phyloP scores from a whole-genome alignment of 2,329 filamentous ascomycete species.

The Bipolaris victoriae region DNA sequence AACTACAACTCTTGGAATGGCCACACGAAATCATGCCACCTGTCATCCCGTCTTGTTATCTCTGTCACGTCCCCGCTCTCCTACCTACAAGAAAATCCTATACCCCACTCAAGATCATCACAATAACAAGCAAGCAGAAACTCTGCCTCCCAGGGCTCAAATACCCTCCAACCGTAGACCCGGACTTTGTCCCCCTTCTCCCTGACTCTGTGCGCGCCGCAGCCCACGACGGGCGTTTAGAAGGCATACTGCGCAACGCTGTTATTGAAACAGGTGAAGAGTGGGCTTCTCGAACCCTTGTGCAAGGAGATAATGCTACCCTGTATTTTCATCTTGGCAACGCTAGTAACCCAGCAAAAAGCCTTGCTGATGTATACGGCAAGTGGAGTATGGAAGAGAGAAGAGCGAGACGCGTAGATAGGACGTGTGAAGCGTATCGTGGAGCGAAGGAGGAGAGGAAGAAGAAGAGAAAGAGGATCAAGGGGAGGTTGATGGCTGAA shows the following conservation, averaged over 20 bases:
- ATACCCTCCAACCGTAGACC: constrained; percentile 20
- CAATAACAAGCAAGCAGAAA: constrained; percentile 30
- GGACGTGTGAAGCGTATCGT: neutral
- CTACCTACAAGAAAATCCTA: constrained; percentile 28
- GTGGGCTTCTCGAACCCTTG: constrained; percentile 36
- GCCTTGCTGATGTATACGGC: constrained; percentile 25
- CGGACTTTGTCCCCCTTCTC: constrained; percentile 35
- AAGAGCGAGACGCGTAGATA: constrained; percentile 9
- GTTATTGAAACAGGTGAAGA: constrained; percentile 30
- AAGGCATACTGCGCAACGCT: constrained; percentile 28
- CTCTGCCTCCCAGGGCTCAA: constrained; percentile 33
- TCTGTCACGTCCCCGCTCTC: neutral
- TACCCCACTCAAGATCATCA: constrained; percentile 29
- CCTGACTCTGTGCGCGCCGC: constrained; percentile 19
- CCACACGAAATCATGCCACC: constrained; percentile 23
- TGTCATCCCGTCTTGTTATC: neutral
- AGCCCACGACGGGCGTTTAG: constrained; percentile 35
- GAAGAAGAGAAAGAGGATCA: constrained; percentile 18
- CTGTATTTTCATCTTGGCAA: constrained; percentile 37
- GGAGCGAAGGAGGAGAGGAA: constrained; percentile 11
- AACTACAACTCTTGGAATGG: constrained; percentile 39
- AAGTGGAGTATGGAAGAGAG: constrained; percentile 23
- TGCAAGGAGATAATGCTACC: constrained; percentile 36
- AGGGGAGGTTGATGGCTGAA: constrained; percentile 22
- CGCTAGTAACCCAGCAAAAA: constrained; percentile 6